Evolutionary conservation across 1,284 basidiomycete species (phyloP).

Genomic region (Cystobasidium pallidum): DNA sequence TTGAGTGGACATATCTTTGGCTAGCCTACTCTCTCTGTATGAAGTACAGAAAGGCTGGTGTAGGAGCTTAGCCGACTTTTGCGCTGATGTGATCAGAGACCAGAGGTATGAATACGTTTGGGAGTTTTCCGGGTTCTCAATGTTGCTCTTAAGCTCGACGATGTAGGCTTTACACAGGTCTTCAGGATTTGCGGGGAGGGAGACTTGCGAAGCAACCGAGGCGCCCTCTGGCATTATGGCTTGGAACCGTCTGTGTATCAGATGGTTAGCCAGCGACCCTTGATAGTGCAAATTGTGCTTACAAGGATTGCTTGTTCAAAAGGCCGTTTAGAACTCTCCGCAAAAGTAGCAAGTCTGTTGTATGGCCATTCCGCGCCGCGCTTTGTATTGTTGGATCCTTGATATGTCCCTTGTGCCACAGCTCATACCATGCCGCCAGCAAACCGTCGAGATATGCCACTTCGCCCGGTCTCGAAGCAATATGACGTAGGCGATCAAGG

Average conservation of each 20-base stretch:
- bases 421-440: conserved; percentile 26
- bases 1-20: background rate
- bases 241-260: conserved; percentile 31
- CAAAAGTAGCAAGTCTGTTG: conserved; percentile 16
- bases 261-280: background rate
- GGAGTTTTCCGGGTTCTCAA: conserved; percentile 1
- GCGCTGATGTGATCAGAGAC: conserved; percentile 30
- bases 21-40: background rate
- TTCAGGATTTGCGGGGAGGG: conserved; percentile 5
- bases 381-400: background rate
- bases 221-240: conserved; percentile 23
- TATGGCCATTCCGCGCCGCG: background rate
- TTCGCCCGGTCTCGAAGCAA: conserved; percentile 6
- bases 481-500: conserved; percentile 19
- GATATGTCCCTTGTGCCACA: conserved; percentile 19
- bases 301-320: conserved; percentile 40
- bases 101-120: conserved; percentile 31
- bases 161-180: conserved; percentile 1
- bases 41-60: conserved; percentile 18
- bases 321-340: conserved; percentile 7
- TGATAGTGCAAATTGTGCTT: background rate
- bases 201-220: conserved; percentile 5
- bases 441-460: conserved; percentile 31
- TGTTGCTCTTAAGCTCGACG: background rate
- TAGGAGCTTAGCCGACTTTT: conserved; percentile 15